Base-by-base conservation (phyloP, 352 stramenopile species). In the Thalassiosira mediterranea region DNA sequence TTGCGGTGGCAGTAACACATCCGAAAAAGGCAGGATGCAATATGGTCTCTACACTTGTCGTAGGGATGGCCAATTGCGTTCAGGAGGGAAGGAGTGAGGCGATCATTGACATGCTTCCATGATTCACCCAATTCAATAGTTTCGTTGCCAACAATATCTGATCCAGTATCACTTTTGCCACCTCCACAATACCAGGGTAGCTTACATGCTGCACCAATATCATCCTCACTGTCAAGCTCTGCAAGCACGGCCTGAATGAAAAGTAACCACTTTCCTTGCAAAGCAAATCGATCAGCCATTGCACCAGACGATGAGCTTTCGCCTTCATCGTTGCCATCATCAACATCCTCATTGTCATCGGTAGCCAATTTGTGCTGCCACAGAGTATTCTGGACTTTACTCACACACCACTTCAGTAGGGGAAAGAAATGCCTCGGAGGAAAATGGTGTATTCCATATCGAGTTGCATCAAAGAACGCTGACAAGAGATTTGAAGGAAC, bases 1-100 rank as follows among this genome's bases (percentile, higher is more conserved):
- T 90, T 91, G 1, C 72, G 60, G 34, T 91, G 72, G 59, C 88
- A 91, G 60, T 86, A 85, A 53, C 81, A 91, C 56, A 93, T 88
- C 37, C 85, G 31, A 64, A 93, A 93, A 2, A 93, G 56, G n/a
- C 68, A 84, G n/a, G 64, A 78, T 17, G 88, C 79, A 63, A 93
- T 91, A 44, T 91, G 84, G 63, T 93, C 88, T 62, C 88, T 56
- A 56, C 88, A 93, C 53, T 81, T 91, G 40, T 93, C 83, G 64
- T 91, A 93, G 8, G 88, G 88, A 77, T 93, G 88, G 21, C 81
- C 79, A 42, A 91, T 75, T 10, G 85, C 81, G 40, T 83, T 85
- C 15, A 85, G 69, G 1, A 93, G 56, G 13, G 62, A 79, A n/a
- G 83, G 83, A n/a, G 87, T 76, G 13, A 93, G 76, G 37, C 60